These are phyloP conservation scores for Straminergon stramineum DNA, from an alignment of 225 moss, liverwort and hornwort species.

Conservation along the genomic window DNA sequence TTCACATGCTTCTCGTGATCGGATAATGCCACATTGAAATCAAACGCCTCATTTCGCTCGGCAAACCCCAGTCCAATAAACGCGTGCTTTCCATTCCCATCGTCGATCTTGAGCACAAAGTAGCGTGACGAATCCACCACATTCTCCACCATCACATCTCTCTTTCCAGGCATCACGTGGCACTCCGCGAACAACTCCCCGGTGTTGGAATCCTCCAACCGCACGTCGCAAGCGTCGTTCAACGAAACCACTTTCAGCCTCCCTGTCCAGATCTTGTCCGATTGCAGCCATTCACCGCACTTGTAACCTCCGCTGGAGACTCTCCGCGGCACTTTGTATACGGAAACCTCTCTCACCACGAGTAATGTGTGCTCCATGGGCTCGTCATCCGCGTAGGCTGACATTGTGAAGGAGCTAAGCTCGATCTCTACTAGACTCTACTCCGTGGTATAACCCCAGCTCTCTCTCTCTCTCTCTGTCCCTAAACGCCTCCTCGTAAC, in stretches of 20 bases:
- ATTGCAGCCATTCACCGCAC: slow-evolving; percentile 98
- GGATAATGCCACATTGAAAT: slow-evolving; percentile 97
- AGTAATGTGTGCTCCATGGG: slow-evolving; percentile 97
- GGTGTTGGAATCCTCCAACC: slow-evolving; percentile 95
- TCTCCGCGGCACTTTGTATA: slow-evolving; percentile 81
- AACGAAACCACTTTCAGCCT: slow-evolving; percentile 80
- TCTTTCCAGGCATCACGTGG: slow-evolving; percentile 84
- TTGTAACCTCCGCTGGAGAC: slow-evolving; percentile 90
- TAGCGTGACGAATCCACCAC: slow-evolving; percentile 94
- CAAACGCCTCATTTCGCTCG: slow-evolving; percentile 96
- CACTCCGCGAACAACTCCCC: slow-evolving; percentile 97
- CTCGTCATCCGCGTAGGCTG: slow-evolving; percentile 70
- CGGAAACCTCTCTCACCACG: slow-evolving; percentile 87
- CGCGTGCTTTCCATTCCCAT: slow-evolving; percentile 95
- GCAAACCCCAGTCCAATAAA: slow-evolving; percentile 92
- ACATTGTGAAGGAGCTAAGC: slow-evolving; percentile 41
- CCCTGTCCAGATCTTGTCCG: slow-evolving; percentile 99
- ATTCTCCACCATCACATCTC: slow-evolving; percentile 86
- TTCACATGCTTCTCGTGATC: slow-evolving; percentile 99
- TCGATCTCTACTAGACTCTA: not conserved
- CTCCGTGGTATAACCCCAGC: not conserved
- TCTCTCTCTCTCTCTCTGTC: not conserved
- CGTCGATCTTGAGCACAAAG: slow-evolving; percentile 92
- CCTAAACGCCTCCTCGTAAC: not conserved
- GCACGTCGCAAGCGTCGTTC: slow-evolving; percentile 88